phyloP scores from a whole-genome alignment of 805 yeast species.

The Sugiyamaella marilandica region DNA sequence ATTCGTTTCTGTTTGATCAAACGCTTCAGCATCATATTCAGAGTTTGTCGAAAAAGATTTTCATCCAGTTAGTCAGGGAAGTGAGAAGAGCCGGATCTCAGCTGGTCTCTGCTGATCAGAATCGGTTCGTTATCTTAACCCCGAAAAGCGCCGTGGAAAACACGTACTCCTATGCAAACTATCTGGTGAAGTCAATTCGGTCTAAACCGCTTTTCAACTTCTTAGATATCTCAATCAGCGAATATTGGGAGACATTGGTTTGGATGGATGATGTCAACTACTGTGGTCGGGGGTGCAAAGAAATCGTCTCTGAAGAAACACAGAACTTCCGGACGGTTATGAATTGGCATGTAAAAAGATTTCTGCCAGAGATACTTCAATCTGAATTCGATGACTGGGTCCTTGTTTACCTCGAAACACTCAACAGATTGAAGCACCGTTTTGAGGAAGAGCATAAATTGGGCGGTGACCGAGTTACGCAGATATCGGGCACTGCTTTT shows the following conservation, averaged over 20 bases:
- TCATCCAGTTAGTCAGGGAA: slow-evolving; percentile 75
- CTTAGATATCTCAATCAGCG: slow-evolving; percentile 65
- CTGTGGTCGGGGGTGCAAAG: slow-evolving; percentile 55
- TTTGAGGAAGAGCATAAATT: slow-evolving; percentile 25
- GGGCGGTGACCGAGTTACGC: slow-evolving; percentile 48
- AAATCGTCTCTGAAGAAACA: slow-evolving; percentile 24
- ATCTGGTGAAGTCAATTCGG: slow-evolving; percentile 70
- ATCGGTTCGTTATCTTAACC: slow-evolving; percentile 67
- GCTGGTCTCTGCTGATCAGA: slow-evolving; percentile 75
- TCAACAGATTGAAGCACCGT: slow-evolving; percentile 49
- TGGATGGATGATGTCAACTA: slow-evolving; percentile 94
- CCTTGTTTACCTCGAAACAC: slow-evolving; percentile 63
- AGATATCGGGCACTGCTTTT: slow-evolving; percentile 47
- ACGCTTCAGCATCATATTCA: slow-evolving; percentile 81
- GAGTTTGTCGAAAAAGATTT: slow-evolving; percentile 75
- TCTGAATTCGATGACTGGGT: slow-evolving; percentile 88
- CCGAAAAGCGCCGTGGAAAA: slow-evolving; percentile 73
- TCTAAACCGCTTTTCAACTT: slow-evolving; percentile 77
- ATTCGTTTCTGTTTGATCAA: slow-evolving; percentile 70
- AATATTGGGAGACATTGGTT: slow-evolving; percentile 86
- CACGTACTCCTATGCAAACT: slow-evolving; percentile 87
- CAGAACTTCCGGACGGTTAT: slow-evolving; percentile 7
- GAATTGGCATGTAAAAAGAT: slow-evolving; percentile 71
- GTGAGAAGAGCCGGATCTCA: slow-evolving; percentile 73
- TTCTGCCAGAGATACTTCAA: slow-evolving; percentile 68